Evolutionary conservation across 768 basidiomycete species (phyloP).

Genomic region (Lactarius trivialis): DNA sequence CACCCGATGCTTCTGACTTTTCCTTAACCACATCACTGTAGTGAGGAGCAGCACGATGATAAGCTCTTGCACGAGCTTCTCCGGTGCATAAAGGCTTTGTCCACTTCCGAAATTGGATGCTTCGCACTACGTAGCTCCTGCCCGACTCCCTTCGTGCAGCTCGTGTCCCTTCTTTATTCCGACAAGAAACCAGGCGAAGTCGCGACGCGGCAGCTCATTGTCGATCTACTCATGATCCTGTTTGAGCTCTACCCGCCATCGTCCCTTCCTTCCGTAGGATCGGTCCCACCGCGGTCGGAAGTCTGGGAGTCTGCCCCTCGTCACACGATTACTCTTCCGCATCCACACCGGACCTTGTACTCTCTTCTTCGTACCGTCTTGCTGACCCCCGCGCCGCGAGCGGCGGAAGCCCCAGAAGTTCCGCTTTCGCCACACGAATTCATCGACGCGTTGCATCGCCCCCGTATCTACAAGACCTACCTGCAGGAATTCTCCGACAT

Average conservation of each 20-base stretch:
- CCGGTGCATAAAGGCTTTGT: conserved; percentile 89
- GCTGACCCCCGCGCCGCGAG: conserved; percentile 63
- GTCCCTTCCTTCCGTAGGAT: conserved; percentile 50
- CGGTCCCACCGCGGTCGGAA: conserved; percentile 16
- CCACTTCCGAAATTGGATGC: conserved; percentile 84
- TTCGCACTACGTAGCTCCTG: conserved; percentile 84
- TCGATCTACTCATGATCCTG: conserved; percentile 78
- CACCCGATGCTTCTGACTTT: background rate
- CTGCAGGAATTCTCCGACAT: conserved; percentile 81
- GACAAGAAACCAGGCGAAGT: conserved; percentile 98
- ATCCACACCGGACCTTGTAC: conserved; percentile 66
- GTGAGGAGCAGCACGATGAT: conserved; percentile 98
- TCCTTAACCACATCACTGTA: conserved; percentile 28
- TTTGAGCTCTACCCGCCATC: conserved; percentile 84
- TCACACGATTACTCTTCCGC: conserved; percentile 58
- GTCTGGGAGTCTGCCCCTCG: conserved; percentile 33
- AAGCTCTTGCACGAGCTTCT: conserved; percentile 87
- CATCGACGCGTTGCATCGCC: conserved; percentile 62
- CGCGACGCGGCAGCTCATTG: conserved; percentile 80
- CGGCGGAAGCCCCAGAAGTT: conserved; percentile 52
- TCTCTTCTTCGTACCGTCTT: conserved; percentile 69
- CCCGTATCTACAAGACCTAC: conserved; percentile 75
- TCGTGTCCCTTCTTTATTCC: conserved; percentile 82
- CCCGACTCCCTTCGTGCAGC: conserved; percentile 80
- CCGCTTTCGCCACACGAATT: conserved; percentile 74